Evolutionary conservation across 148 eudicot genomes (phyloP).

Genomic region (Chenopodium berlandieri): DNA sequence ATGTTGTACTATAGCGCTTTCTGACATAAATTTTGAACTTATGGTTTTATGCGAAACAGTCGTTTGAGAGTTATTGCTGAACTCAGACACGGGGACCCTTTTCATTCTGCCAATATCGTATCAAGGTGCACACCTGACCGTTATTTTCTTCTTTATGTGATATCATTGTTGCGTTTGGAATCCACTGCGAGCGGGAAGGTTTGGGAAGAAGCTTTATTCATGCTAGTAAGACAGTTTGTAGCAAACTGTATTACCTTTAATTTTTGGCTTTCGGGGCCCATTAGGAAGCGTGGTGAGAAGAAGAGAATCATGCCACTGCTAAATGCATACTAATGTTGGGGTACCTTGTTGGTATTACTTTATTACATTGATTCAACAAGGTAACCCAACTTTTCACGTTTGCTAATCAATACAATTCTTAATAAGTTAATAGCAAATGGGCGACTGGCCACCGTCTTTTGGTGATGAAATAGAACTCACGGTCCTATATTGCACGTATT

Average conservation of each 20-base stretch:
- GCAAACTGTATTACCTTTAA: neutral
- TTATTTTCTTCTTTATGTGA: neutral
- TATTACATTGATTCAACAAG: neutral
- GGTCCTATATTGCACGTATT: neutral
- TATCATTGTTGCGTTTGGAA: neutral
- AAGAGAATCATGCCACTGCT: neutral
- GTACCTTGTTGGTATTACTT: neutral
- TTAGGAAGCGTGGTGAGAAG: neutral
- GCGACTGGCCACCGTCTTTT: neutral
- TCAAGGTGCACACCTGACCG: slow-evolving; percentile 40
- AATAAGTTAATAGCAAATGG: neutral
- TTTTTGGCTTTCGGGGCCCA: neutral
- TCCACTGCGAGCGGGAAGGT: neutral
- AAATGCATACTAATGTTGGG: neutral
- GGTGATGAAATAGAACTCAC: neutral
- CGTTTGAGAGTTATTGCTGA: slow-evolving; percentile 69
- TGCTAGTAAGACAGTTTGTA: neutral
- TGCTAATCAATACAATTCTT: neutral
- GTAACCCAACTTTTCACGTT: neutral
- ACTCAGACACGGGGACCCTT: slow-evolving; percentile 58
- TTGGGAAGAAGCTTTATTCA: neutral
- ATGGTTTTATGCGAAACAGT: slow-evolving; percentile 35
- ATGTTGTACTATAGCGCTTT: slow-evolving; percentile 12
- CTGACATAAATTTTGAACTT: neutral
- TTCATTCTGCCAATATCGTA: slow-evolving; percentile 61